Evolutionary conservation across 129 eudicot genomes (phyloP).

Genomic region (Mikania micrantha): DNA sequence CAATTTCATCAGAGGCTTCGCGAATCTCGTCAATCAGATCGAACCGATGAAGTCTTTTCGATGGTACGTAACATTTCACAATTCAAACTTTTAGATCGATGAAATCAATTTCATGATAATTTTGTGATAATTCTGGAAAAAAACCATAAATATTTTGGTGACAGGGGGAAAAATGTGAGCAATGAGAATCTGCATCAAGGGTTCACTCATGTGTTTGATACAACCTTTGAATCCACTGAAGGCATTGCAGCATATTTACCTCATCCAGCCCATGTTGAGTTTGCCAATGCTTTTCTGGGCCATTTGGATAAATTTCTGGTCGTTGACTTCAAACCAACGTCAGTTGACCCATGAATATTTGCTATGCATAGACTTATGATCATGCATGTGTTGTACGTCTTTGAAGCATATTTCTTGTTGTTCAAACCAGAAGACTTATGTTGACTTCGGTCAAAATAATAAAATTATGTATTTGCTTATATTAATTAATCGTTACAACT

Average conservation of each 20-base stretch:
- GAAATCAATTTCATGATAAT: neutral
- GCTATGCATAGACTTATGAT: neutral
- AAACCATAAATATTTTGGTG: conserved; percentile 8
- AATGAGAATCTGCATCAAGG: conserved; percentile 83
- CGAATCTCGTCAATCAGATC: conserved; percentile 56
- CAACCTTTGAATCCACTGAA: conserved; percentile 70
- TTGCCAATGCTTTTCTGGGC: conserved; percentile 44
- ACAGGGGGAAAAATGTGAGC: conserved; percentile 94
- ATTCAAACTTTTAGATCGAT: neutral
- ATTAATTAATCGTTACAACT: neutral
- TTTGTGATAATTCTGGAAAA: too few species aligned
- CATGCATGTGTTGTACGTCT: conserved; percentile 10
- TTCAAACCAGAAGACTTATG: neutral
- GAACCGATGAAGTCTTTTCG: conserved; percentile 74
- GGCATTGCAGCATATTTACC: conserved; percentile 61
- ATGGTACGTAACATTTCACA: conserved; percentile 48
- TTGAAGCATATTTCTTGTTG: neutral
- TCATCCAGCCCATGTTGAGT: conserved; percentile 73
- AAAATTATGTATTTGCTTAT: neutral
- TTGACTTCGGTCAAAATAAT: neutral
- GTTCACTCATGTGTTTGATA: conserved; percentile 84
- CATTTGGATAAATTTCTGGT: conserved; percentile 61
- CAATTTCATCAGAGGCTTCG: conserved; percentile 55
- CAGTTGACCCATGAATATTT: conserved; percentile 40
- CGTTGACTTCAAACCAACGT: conserved; percentile 71